Evolutionary conservation across 2,329 filamentous ascomycete species (phyloP), one percentile per base, ranked within the genome.

Genomic region (Exophiala oligosperma): DNA sequence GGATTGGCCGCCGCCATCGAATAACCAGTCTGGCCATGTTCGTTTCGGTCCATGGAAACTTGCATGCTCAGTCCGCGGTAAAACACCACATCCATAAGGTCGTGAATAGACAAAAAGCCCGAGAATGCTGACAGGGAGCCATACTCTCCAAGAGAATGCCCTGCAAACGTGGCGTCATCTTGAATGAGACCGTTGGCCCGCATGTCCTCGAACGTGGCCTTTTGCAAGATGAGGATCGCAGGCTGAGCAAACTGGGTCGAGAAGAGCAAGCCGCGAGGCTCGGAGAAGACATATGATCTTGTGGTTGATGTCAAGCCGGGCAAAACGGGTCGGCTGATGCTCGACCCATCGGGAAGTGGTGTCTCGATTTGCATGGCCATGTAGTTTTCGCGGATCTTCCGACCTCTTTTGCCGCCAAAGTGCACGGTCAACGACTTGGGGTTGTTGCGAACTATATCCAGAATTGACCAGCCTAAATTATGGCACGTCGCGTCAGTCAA

Each of bases 331-430:
- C 99, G 94, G 0, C 94, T 97, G 77, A 97, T 97, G 79, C 96
- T 92, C 35, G 85, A 85, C 24, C 94, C 94, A 73, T 99, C 94
- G 1, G 90, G 80, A 59, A 89, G 89, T 52, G 99, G 92, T n/a
- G 93, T 95, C 80, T 99, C 94, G 76, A 97, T 99, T 48, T 93
- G 97, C 94, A 99, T 99, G 60, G 93, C 88, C 89, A 97, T 97
- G 81, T 99, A 99, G 78, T 99, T 99, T 72, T 96, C 89, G 63
- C 94, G 91, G 68, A 99, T 99, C 50, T 91, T 92, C 79, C 97
- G 97, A 72, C 94, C 94, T 58, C 91, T 90, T 61, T 93, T 92
- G 50, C 94, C 94, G 79, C 95, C 94, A 71, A 99, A 99, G 81
- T 99, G 90, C 65, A 99, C 90, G 3, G 95, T 99, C 55, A 99